Evolutionary conservation across 2,329 filamentous ascomycete species (phyloP).

Genomic region (Fonsecaea monophora): DNA sequence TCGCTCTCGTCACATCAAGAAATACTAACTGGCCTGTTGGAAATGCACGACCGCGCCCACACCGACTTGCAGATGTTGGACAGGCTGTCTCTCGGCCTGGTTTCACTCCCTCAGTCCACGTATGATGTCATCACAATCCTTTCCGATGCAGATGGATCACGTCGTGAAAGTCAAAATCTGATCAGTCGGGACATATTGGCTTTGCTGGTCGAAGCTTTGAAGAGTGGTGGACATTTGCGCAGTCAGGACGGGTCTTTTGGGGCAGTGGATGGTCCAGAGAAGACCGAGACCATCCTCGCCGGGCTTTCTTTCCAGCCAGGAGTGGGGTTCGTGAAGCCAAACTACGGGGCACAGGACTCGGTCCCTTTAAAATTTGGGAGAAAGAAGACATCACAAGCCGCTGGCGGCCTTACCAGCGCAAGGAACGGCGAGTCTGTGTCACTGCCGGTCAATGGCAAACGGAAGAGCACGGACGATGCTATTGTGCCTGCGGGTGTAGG

Average conservation of each 20-base stretch:
- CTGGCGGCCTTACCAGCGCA: conserved; percentile 14
- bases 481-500: conserved; percentile 65
- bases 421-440: conserved; percentile 29
- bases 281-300: conserved; percentile 81
- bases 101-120: conserved; percentile 74
- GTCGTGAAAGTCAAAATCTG: conserved; percentile 69
- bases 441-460: conserved; percentile 49
- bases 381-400: conserved; percentile 55
- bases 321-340: conserved; percentile 76
- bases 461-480: conserved; percentile 47
- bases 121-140: conserved; percentile 89
- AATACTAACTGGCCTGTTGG: conserved; percentile 73
- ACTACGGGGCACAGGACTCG: conserved; percentile 62
- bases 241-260: conserved; percentile 72
- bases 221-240: conserved; percentile 69
- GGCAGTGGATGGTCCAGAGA: conserved; percentile 55
- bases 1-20: conserved; percentile 86
- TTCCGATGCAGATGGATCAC: conserved; percentile 73
- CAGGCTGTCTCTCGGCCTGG: conserved; percentile 81
- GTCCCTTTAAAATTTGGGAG: conserved; percentile 71
- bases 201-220: conserved; percentile 73
- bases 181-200: conserved; percentile 72
- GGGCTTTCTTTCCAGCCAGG: conserved; percentile 69
- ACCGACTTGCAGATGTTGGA: conserved; percentile 99
- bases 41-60: conserved; percentile 72